Evolutionary conservation across 306 rosid species (phyloP), one percentile per base, ranked within the genome.

Genomic region (Lotus japonicus): DNA sequence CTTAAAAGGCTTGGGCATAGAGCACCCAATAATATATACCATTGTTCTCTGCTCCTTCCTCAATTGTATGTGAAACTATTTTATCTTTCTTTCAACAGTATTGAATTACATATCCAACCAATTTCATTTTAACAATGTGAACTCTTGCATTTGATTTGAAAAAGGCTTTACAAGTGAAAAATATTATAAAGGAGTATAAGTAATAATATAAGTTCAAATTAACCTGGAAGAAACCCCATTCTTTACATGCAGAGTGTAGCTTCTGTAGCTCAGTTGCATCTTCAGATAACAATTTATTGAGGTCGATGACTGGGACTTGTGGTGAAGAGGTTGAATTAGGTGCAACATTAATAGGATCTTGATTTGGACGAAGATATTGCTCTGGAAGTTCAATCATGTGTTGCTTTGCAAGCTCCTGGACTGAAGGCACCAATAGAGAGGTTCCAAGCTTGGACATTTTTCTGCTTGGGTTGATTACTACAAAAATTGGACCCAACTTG

Each of bases 321-420:
- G 43, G 54, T 62, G 91, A 84, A 43, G 2, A 43, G 33, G 11
- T 12, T n/a, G n/a, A n/a, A n/a, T n/a, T n/a, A n/a, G n/a, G n/a
- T n/a, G n/a, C n/a, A n/a, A n/a, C n/a, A n/a, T n/a, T n/a, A n/a
- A n/a, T n/a, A n/a, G 68, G 54, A 6, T 62, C 68, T 62, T 43
- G 54, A 11, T 62, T 13, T 62, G 39, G 8, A 8, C 7, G 41
- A 62, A 62, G 0, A 43, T 62, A 62, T n/a, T 13, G 12, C 8
- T 43, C 21, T 12, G 68, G 54, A 62, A 62, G 0, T 7, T 62
- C 4, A n/a, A 21, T 43, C 4, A 62, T 43, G 2, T 9, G 41
- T 43, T 62, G 54, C 11, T 62, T 44, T 43, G 35, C 54, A 3
- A 62, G 46, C n/a, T 62, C 68, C 26, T 43, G 18, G 3, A 62